Evolutionary conservation across 345 rosid genomes (phyloP).

Genomic region (Luvunga scandens): DNA sequence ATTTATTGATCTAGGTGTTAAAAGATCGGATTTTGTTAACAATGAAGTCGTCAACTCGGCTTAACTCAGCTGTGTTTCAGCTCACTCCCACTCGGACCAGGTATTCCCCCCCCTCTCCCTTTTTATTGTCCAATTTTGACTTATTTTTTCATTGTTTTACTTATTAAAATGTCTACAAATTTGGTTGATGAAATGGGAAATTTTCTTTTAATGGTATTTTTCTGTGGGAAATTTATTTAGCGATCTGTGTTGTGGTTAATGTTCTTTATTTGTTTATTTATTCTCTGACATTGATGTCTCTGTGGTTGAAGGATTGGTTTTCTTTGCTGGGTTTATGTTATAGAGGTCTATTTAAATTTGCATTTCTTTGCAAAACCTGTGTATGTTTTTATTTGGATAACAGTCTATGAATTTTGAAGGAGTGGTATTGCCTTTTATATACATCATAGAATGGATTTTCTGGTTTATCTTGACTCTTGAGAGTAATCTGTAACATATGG

Average conservation of each 20-base stretch:
- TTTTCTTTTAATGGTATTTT: neutral
- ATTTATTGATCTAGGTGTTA: neutral
- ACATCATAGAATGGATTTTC: neutral
- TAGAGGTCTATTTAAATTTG: no score
- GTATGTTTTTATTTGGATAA: neutral
- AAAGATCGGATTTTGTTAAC: slow-evolving; percentile 27
- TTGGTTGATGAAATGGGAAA: neutral
- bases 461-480: neutral
- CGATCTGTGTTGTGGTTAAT: slow-evolving; percentile 8
- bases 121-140: neutral
- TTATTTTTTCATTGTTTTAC: neutral
- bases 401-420: neutral
- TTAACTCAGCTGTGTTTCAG: slow-evolving; percentile 85
- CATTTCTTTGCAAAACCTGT: no score
- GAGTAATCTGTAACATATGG: neutral
- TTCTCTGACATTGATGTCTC: neutral
- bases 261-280: neutral
- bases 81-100: slow-evolving; percentile 99
- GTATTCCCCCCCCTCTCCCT: slow-evolving; percentile 20
- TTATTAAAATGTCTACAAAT: neutral
- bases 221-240: neutral
- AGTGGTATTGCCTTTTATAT: neutral
- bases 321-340: neutral
- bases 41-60: slow-evolving; percentile 84
- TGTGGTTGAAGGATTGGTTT: neutral